Base-by-base conservation (phyloP, 2,329 filamentous ascomycete species). In the Colletotrichum filicis region DNA sequence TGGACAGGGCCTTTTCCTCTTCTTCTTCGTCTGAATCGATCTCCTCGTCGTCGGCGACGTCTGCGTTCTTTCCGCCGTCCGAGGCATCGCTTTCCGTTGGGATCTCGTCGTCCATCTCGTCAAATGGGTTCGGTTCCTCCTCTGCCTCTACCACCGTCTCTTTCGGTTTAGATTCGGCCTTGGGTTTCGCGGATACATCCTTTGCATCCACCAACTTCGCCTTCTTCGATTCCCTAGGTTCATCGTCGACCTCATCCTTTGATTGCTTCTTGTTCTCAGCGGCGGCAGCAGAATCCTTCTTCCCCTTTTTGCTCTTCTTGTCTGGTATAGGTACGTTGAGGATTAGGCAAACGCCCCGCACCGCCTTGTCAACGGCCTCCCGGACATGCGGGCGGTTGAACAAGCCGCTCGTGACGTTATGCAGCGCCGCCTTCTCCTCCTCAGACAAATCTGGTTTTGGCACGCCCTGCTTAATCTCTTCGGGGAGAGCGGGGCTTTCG, bases 341-440 rank as follows among this genome's bases (percentile, higher is more conserved):
- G 3, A 83, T 80, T 58, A 82, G 79, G 77, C 89, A 91, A 3
- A 89, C 84, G 32, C 82, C 85, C 68, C 82, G 81, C 16, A 90
- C 75, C 1, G 88, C 88, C 76, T 85, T 83, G 30, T 87, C 84
- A 11, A 89, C 80, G 3, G 85, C 84, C 62, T 86, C 83, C 75
- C 85, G 86, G 66, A 90, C 88, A 35, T 86, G 83, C 6, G 84
- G 84, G 65, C 85, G 82, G 71, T 88, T 90, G 78, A 87, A 90
- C 3, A 91, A 81, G 8, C 84, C 85, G 72, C 89, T 91, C 30
- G 89, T 91, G 64, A 91, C 89, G 77, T 91, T 91, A 76, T 91
- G 89, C 30, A 90, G 80, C 3, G 87, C 85, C 0, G 79, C 75
- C 65, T 81, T 83, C 76, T 90, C 87, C 64, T 90, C 88, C 56